Evolutionary conservation across 176 grass and related monocot species (phyloP).

Genomic region (Zoysia pacifica): DNA sequence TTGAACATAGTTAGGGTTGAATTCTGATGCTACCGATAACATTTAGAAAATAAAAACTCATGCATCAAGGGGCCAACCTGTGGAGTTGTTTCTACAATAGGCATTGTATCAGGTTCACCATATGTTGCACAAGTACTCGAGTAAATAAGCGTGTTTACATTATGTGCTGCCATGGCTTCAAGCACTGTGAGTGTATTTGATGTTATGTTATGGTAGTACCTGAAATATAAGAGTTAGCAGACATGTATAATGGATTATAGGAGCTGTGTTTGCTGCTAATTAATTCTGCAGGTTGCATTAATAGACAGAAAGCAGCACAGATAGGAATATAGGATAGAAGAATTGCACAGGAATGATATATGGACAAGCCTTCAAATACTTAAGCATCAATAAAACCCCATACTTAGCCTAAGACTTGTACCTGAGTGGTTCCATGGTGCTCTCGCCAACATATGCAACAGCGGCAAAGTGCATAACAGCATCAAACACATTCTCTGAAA

Average conservation of each 20-base stretch:
- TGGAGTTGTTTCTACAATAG: conserved; percentile 85
- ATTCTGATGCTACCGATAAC: conserved; percentile 2
- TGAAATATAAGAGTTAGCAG: conserved; percentile 45
- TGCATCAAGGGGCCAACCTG: conserved; percentile 55
- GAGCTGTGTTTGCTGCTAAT: not conserved
- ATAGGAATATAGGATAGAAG: not conserved
- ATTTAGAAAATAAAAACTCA: not conserved
- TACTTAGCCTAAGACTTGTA: conserved; percentile 26
- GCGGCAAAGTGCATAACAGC: conserved; percentile 99
- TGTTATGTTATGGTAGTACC: conserved; percentile 99
- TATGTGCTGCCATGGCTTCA: conserved; percentile 85
- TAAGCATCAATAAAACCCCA: conserved; percentile 9
- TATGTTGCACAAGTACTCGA: conserved; percentile 98
- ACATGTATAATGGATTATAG: not conserved
- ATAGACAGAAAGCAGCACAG: not conserved
- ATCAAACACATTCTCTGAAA: conserved; percentile 90
- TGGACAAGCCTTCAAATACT: not conserved
- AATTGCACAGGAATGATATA: not conserved
- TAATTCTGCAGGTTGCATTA: not conserved
- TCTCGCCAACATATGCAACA: conserved; percentile 97
- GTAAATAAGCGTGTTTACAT: conserved; percentile 91
- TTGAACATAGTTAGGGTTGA: conserved; percentile 20
- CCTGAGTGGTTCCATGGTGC: conserved; percentile 95
- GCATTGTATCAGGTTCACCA: conserved; percentile 93
- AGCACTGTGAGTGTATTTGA: conserved; percentile 81